Evolutionary conservation across 495 filamentous ascomycete species (phyloP), one percentile per base, ranked within the genome.

Genomic region (Aspergillus indologenus): DNA sequence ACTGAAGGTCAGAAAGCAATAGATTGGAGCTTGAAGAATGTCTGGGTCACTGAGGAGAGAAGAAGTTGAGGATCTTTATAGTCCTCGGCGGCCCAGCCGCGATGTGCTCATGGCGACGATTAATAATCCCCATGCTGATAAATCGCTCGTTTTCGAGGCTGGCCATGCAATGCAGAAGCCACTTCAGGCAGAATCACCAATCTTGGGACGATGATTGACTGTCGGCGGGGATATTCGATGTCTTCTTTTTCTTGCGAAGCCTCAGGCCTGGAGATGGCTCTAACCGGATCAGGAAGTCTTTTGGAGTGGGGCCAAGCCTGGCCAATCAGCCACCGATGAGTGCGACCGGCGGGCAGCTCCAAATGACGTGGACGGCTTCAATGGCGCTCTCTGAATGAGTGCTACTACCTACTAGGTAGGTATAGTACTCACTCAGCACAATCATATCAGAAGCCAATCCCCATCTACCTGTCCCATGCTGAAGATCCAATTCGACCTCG

Each of bases 261-360:
- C 34, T 14, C 5, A 7, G 34, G 34, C 34, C 2, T 2, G 18
- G 19, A 21, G 5, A 12, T 47, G 45, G 9, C 44, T 18, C n/a
- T n/a, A 20, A n/a, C 45, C 45, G 19, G 19, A 47, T 47, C n/a
- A 22, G 45, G 45, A 47, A 47, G 19, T 47, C 45, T 47, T 47
- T 47, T 47, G 45, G 45, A 47, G 45, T 47, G 45, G 45, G 45
- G 45, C 23, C 87, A 11, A 11, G 2, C 5, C 34, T 15, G 34
- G 12, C 34, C 34, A 40, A 40, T 14, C 7, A 29, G 3, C 26
- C 9, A 4, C 26, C 26, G 26, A 40, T 8, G 2, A 2, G 5
- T 40, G 34, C 6, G 34, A 14, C 12, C 12, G 34, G 5, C 34
- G 5, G 34, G 34, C 34, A 8, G 34, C 12, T 6, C 34, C 5